A percentile compares a stretch with the other conserved stretches of the same genome.
Conservation (phyloP, 345 rosid species). For the Murraya koenigii region DNA sequence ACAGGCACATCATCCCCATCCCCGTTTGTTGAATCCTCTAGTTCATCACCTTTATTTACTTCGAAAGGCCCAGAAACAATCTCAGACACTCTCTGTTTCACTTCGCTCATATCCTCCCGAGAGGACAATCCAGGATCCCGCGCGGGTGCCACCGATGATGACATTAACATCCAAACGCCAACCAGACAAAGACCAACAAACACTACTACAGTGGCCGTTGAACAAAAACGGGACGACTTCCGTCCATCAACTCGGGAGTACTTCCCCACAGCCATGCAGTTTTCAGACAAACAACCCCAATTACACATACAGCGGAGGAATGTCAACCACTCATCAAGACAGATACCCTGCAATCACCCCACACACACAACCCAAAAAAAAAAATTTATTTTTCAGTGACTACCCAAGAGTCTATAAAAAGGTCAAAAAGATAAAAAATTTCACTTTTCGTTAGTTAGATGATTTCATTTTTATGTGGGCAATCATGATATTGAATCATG, state of each 20-base stretch:
- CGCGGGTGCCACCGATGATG: slow-evolving; percentile 58
- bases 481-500: background rate
- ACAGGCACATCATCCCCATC: slow-evolving; percentile 20
- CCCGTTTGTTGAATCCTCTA: slow-evolving; percentile 32
- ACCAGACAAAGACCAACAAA: slow-evolving; percentile 65
- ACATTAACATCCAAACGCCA: slow-evolving; percentile 85
- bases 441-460: background rate
- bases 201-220: slow-evolving; percentile 55
- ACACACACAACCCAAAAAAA: background rate
- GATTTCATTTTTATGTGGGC: background rate
- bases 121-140: slow-evolving; percentile 35
- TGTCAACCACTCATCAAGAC: slow-evolving; percentile 5
- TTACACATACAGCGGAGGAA: slow-evolving; percentile 24
- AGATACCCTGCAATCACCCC: background rate
- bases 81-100: slow-evolving; percentile 23
- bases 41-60: slow-evolving; percentile 35
- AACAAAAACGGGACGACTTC: slow-evolving; percentile 59
- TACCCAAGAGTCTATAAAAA: background rate
- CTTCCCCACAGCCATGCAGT: slow-evolving; percentile 59
- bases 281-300: slow-evolving; percentile 10
- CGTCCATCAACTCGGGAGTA: slow-evolving; percentile 64
- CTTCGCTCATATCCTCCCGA: slow-evolving; percentile 27
- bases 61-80: slow-evolving; percentile 23
- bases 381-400: background rate
- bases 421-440: background rate